phyloP scores from a whole-genome alignment of 257 asterid genomes.

The Penstemon eatonii region DNA sequence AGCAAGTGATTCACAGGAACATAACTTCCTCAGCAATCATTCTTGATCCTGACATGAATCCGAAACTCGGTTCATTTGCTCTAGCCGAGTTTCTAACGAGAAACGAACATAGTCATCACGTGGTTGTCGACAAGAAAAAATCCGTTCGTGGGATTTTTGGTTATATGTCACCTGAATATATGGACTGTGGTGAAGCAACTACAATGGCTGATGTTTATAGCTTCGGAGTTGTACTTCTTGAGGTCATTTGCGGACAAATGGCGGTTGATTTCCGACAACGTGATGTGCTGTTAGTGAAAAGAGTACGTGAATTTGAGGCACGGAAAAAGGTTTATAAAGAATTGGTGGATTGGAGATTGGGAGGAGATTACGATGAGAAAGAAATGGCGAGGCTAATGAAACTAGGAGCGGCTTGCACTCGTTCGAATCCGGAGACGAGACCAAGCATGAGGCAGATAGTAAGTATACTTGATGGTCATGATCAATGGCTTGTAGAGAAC shows the following conservation, averaged over 20 bases:
- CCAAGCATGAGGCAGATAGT: conserved; percentile 88
- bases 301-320: conserved; percentile 51
- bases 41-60: conserved; percentile 75
- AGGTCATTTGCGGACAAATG: conserved; percentile 70
- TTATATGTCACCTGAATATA: conserved; percentile 79
- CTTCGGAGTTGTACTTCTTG: conserved; percentile 85
- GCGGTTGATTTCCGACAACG: conserved; percentile 77
- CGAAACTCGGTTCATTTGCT: conserved; percentile 86
- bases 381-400: conserved; percentile 71
- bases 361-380: conserved; percentile 50
- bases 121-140: conserved; percentile 50
- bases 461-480: conserved; percentile 78
- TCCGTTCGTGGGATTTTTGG: conserved; percentile 85
- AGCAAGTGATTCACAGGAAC: conserved; percentile 82
- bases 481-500: conserved; percentile 55
- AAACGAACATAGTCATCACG: conserved; percentile 67
- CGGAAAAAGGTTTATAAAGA: conserved; percentile 49
- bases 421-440: conserved; percentile 57
- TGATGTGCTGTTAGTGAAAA: conserved; percentile 57
- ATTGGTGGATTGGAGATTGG: conserved; percentile 66
- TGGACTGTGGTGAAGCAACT: conserved; percentile 75
- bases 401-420: conserved; percentile 76
- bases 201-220: conserved; percentile 89
- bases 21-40: conserved; percentile 84
- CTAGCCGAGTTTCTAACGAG: conserved; percentile 85